Evolutionary conservation across 1,139 yeast species (phyloP).

Genomic region (Hyphopichia khmerensis): DNA sequence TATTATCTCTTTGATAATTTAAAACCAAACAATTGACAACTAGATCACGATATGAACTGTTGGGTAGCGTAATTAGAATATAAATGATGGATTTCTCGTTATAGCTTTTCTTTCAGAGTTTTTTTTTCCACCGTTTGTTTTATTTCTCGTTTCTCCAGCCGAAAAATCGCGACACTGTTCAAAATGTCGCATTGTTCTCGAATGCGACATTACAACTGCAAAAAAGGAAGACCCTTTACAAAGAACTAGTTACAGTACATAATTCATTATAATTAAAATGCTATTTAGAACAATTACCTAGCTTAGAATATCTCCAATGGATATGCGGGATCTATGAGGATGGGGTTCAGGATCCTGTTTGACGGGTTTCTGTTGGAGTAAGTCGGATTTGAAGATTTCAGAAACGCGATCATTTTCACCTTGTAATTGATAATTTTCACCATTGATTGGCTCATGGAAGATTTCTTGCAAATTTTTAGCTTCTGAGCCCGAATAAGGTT

Average conservation of each 20-base stretch:
- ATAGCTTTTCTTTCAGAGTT: not conserved
- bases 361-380: not conserved
- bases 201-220: not conserved
- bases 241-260: not conserved
- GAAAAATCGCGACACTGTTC: not conserved
- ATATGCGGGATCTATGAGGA: conserved; percentile 17
- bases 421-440: conserved; percentile 32
- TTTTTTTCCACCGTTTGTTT: not conserved
- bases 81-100: no score
- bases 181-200: not conserved
- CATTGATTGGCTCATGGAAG: conserved; percentile 32
- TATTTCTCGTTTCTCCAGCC: not conserved
- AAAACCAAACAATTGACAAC: no score
- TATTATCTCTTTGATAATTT: no score
- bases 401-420: conserved; percentile 27
- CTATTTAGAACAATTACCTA: not conserved
- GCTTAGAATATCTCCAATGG: conserved; percentile 24
- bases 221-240: not conserved
- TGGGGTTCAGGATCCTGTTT: conserved; percentile 7
- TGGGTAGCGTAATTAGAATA: no score
- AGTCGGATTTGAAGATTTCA: conserved; percentile 10
- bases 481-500: not conserved
- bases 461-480: conserved; percentile 18
- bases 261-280: not conserved
- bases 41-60: no score